Conservation (phyloP, 106 monocot genomes). For the Vanilla planifolia region DNA sequence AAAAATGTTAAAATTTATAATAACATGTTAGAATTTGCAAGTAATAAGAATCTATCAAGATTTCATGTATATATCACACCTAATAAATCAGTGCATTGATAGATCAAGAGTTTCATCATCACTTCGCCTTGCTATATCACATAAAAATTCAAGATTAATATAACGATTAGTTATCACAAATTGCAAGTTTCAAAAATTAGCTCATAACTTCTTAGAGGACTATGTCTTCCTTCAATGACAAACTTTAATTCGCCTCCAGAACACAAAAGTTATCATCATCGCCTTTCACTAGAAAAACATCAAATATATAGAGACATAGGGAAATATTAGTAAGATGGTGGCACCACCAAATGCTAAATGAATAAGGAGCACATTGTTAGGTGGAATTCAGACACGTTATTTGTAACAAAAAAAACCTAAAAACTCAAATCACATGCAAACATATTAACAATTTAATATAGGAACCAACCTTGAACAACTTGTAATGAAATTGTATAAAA, state of each 20-base stretch:
- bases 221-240: constrained; percentile 5
- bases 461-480: no score
- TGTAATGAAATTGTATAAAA: no score
- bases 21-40: no score
- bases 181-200: neutral
- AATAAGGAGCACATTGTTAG: no score
- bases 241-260: neutral
- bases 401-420: no score
- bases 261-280: constrained; percentile 3
- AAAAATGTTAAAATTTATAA: no score
- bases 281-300: neutral
- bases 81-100: constrained; percentile 1
- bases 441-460: no score
- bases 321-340: no score
- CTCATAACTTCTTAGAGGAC: constrained; percentile 14
- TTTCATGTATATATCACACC: neutral
- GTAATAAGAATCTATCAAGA: neutral
- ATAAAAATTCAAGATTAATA: neutral
- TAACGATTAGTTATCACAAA: neutral
- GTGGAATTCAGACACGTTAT: no score
- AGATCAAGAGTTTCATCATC: constrained; percentile 9
- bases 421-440: no score
- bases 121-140: neutral
- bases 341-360: no score
- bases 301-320: no score